These are phyloP conservation scores for Solanum gandarillasii DNA, from an alignment of 257 asterid species.

Conservation along the genomic window DNA sequence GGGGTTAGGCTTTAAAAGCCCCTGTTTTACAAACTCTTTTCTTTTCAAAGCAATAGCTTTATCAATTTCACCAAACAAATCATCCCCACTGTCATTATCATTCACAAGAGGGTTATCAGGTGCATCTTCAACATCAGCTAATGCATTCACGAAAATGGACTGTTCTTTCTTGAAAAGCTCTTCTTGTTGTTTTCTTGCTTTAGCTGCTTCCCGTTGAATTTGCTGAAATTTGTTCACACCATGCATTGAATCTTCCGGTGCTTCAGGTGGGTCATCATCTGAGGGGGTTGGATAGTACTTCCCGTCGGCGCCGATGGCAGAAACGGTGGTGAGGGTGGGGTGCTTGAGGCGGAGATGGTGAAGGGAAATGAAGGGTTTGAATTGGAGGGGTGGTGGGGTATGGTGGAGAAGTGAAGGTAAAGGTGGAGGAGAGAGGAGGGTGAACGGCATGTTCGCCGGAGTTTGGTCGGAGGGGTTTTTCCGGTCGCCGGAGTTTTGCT, in stretches of 20 bases:
- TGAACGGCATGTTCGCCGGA: constrained; percentile 2
- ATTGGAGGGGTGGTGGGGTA: constrained; percentile 22
- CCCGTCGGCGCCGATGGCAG: constrained; percentile 77
- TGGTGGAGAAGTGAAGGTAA: constrained; percentile 20
- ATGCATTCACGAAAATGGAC: constrained; percentile 57
- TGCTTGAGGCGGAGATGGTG: constrained; percentile 18
- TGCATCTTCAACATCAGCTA: constrained; percentile 62
- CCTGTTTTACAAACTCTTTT: constrained; percentile 71
- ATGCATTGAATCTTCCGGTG: constrained; percentile 93
- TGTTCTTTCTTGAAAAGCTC: constrained; percentile 56
- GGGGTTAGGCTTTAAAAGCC: constrained; percentile 50
- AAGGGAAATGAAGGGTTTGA: constrained; percentile 6
- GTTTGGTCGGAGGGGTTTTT: background rate
- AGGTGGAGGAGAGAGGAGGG: background rate
- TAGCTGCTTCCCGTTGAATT: constrained; percentile 70
- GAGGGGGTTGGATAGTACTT: constrained; percentile 69
- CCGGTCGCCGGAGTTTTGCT: background rate
- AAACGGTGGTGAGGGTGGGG: constrained; percentile 25
- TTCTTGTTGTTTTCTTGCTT: constrained; percentile 59
- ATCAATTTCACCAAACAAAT: constrained; percentile 88
- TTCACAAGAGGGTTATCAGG: constrained; percentile 9
- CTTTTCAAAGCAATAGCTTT: constrained; percentile 83
- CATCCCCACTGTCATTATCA: constrained; percentile 48
- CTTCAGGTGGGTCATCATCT: constrained; percentile 95
- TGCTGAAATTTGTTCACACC: constrained; percentile 87